phyloP scores from a whole-genome alignment of 2,329 filamentous ascomycete genomes.

The Venturia pyrina region DNA sequence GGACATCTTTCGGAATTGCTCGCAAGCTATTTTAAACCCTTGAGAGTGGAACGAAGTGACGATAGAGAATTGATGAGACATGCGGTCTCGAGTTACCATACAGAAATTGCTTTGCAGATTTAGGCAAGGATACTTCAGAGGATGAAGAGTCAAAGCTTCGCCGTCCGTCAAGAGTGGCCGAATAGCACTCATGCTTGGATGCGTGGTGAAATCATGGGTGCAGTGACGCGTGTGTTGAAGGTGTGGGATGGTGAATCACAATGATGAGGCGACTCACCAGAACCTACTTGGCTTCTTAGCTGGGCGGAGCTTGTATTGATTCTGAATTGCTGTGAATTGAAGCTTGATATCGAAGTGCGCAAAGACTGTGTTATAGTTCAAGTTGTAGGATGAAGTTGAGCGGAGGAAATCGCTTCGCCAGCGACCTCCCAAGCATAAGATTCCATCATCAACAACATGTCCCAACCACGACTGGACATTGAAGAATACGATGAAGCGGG shows the following conservation, averaged over 20 bases:
- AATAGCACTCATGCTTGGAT: no score
- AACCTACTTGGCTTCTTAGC: no score
- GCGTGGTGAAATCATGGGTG: no score
- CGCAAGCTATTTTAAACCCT: not conserved
- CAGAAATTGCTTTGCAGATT: not conserved
- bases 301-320: no score
- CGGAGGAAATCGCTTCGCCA: not conserved
- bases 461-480: constrained; percentile 14
- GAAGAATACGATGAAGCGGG: constrained; percentile 41
- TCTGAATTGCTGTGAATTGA: no score
- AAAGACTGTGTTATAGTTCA: not conserved
- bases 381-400: not conserved
- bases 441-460: not conserved
- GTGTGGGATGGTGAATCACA: no score
- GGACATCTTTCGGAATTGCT: not conserved
- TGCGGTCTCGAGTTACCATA: not conserved
- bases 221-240: no score
- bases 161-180: no score
- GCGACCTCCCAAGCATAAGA: not conserved
- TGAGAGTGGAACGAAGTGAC: not conserved
- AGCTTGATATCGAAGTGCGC: not conserved
- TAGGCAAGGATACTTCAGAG: not conserved
- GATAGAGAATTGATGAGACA: not conserved
- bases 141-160: no score
- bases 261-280: no score